phyloP scores from a whole-genome alignment of 495 filamentous ascomycete species.

The Penicillium parvum region DNA sequence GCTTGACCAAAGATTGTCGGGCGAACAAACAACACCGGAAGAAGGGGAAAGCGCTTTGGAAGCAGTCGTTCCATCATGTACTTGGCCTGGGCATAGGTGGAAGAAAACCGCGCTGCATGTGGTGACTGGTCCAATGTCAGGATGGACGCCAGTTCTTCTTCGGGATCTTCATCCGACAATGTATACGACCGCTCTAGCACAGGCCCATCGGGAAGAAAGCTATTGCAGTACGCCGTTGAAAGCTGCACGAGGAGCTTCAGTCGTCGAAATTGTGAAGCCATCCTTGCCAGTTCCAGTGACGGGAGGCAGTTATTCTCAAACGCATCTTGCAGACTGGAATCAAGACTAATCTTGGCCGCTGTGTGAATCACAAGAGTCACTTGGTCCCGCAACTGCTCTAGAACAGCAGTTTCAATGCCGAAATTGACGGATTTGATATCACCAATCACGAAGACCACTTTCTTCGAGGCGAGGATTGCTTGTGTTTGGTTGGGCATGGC shows the following conservation, averaged over 20 bases:
- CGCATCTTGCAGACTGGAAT: slow-evolving; percentile 27
- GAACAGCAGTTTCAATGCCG: slow-evolving; percentile 17
- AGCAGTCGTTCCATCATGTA: slow-evolving; percentile 38
- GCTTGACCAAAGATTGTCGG: slow-evolving; percentile 41
- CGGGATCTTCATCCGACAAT: slow-evolving; percentile 25
- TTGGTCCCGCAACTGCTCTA: slow-evolving; percentile 22
- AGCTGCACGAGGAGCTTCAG: slow-evolving; percentile 35
- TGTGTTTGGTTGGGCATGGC: slow-evolving; percentile 31
- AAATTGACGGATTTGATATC: slow-evolving; percentile 29
- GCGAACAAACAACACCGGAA: slow-evolving; percentile 35
- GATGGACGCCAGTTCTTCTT: slow-evolving; percentile 32
- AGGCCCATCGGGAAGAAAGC: slow-evolving; percentile 34
- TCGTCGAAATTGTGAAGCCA: slow-evolving; percentile 26
- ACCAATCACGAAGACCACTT: slow-evolving; percentile 31
- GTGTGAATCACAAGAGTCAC: slow-evolving; percentile 38
- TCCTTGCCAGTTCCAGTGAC: slow-evolving; percentile 29
- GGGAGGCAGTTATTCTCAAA: slow-evolving; percentile 38
- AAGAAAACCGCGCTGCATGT: slow-evolving; percentile 25
- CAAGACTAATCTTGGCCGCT: slow-evolving; percentile 34
- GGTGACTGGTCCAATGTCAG: slow-evolving; percentile 17
- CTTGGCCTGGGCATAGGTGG: slow-evolving; percentile 37
- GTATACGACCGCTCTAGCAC: slow-evolving; percentile 28
- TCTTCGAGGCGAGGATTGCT: slow-evolving; percentile 25
- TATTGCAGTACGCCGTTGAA: slow-evolving; percentile 36
- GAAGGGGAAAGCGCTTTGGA: slow-evolving; percentile 21